Conservation (phyloP, 495 filamentous ascomycete genomes). For the Penicillium bovifimosum region DNA sequence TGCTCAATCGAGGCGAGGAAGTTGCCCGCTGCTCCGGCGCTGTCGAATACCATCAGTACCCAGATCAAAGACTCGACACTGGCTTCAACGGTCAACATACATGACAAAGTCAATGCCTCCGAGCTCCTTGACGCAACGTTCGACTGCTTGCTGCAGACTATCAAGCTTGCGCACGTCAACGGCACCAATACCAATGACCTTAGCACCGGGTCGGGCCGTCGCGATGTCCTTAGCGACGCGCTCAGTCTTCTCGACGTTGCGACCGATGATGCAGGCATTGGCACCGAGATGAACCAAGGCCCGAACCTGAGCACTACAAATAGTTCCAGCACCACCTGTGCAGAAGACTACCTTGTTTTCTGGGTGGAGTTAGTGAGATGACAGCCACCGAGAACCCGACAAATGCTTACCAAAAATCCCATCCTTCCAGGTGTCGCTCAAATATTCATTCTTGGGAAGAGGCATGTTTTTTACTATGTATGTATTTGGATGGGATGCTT, state of each 20-base stretch:
- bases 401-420: conserved; percentile 64
- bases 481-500: not conserved
- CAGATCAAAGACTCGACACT: not conserved
- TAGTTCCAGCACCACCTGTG: conserved; percentile 89
- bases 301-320: conserved; percentile 88
- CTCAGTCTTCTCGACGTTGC: conserved; percentile 87
- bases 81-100: conserved; percentile 42
- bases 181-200: conserved; percentile 77
- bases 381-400: not conserved
- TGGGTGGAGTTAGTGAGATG: conserved; percentile 25
- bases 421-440: conserved; percentile 78
- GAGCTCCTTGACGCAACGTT: conserved; percentile 71
- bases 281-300: conserved; percentile 88
- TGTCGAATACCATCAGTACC: conserved; percentile 29
- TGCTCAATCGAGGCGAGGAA: conserved; percentile 85
- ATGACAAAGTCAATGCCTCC: conserved; percentile 92
- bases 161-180: conserved; percentile 78
- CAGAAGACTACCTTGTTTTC: conserved; percentile 90
- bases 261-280: conserved; percentile 88
- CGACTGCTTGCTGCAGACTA: conserved; percentile 64
- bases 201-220: conserved; percentile 66
- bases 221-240: conserved; percentile 72
- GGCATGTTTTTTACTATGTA: conserved; percentile 38
- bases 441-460: conserved; percentile 62
- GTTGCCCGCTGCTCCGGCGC: conserved; percentile 92